Evolutionary conservation across 2,329 filamentous ascomycete species (phyloP), one percentile per base, ranked within the genome.

Genomic region (Nigrospora osmanthi): DNA sequence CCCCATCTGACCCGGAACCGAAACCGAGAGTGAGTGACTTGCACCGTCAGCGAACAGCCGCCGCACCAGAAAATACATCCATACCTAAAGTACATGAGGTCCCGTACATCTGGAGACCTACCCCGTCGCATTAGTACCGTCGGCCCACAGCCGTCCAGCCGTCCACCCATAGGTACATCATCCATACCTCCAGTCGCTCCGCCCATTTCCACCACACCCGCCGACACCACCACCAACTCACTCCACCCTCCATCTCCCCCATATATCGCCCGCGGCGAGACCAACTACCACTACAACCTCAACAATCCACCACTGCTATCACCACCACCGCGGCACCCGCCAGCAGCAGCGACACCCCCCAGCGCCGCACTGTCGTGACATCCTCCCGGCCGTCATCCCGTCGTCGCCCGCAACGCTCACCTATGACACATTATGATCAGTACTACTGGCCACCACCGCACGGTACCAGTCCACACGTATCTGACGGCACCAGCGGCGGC

Each of bases 401-500:
- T 15, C 40, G 33, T 5, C 40, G 12, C 13, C 40, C 30, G 19
- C 39, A 19, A 41, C 40, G 40, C 35, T 23, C 28, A 28, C 40
- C 33, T 13, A 42, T 42, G 40, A 35, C 40, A 36, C 33, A 42
- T 14, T 42, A 42, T 42, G 40, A 14, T 28, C 28, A 31, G 7
- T 7, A 23, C 23, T 12, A 36, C 40, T 42, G 40, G 40, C 40
- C 40, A n/a, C 32, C 14, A 30, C 23, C 23, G 23, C 23, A 28
- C 23, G 35, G 35, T 30, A 30, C 28, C 33, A 36, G 33, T 34
- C 28, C 40, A 23, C 32, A 17, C 33, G 16, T 34, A 30, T 36
- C 45, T 15, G 37, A 13, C 28, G 35, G 33, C 31, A 38, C 40
- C 35, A 37, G 43, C 44, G 42, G 51, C 49, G 46, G 46, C 23